Evolutionary conservation across 2,329 filamentous ascomycete genomes (phyloP).

Genomic region (Orbilia oligospora): DNA sequence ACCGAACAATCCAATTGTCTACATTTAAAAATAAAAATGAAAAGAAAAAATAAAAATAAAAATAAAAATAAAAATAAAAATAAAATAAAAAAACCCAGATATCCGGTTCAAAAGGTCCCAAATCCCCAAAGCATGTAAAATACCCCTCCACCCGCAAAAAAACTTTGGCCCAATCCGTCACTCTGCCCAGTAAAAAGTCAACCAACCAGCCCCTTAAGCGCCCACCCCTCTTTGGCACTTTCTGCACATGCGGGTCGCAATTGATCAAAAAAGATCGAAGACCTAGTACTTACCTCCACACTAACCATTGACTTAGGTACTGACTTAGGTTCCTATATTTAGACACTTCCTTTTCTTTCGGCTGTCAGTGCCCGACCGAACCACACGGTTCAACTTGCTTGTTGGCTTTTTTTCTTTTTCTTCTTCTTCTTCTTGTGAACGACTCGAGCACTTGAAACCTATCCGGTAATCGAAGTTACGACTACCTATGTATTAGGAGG

Average conservation of each 20-base stretch:
- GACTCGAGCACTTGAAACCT: conserved; percentile 4
- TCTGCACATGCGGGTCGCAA: conserved; percentile 40
- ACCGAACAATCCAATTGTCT: conserved; percentile 24
- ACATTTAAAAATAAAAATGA: no score
- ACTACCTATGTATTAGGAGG: no score
- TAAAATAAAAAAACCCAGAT: conserved; percentile 6
- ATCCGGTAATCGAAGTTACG: no score
- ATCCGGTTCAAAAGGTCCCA: conserved; percentile 1
- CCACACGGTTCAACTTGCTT: not conserved
- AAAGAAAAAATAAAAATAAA: no score
- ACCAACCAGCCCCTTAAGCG: conserved; percentile 36
- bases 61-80: no score
- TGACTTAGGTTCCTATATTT: not conserved
- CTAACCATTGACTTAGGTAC: no score
- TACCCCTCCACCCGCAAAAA: not conserved
- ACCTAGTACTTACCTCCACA: no score
- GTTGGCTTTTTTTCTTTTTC: not conserved
- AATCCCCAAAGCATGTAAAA: no score
- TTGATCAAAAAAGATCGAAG: not conserved
- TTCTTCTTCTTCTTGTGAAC: not conserved
- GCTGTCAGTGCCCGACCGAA: not conserved
- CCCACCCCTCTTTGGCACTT: conserved; percentile 23
- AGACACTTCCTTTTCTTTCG: not conserved
- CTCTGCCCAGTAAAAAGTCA: no score
- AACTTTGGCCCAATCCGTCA: conserved; percentile 11